Evolutionary conservation across 768 basidiomycete species (phyloP), one percentile per base, ranked within the genome.

Genomic region (Psilocybe cyanescens): DNA sequence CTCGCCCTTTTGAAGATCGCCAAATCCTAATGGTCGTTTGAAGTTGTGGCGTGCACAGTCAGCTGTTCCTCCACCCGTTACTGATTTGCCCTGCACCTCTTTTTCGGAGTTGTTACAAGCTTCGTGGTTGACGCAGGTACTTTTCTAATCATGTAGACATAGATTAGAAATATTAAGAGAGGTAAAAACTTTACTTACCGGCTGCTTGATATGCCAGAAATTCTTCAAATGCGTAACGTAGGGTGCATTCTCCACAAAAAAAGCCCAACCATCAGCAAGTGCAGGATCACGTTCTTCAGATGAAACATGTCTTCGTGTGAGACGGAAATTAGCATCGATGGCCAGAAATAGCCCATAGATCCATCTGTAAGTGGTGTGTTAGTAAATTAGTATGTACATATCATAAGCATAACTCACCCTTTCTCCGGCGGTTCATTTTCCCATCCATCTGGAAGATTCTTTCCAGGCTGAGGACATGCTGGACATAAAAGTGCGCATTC

Each of bases 1-100:
- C 68, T 76, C 76, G 11, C 74, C 75, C 31, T 71, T 70, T 53
- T 77, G 76, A 2, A 77, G 50, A 62, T 74, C 72, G 30, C 73
- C 74, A 1, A 76, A 61, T 5, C 66, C 64, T 19, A 37, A 65
- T 3, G 69, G 67, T 2, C 65, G 63, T 37, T 69, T 67, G 57
- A 74, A 63, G 52, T 72, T 67, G 49, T 75, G 74, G 7, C 69
- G 59, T 1, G 61, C 61, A 45, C 74, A 76, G 19, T 68, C 66
- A 1, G 67, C 61, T 0, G 65, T 66, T 0, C 68, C 71, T 0
- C 67, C 62, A 0, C 75, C 71, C 4, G 68, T 72, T 1, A 69
- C 69, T 1, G 66, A 67, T 4, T 57, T 57, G 24, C 67, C 68
- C 57, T 59, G 44, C 12, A 48, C 59, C 12, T 41, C 57, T 2